A percentile compares a stretch with the other conserved stretches of the same genome.
Conservation (phyloP, 495 filamentous ascomycete species). For the Achaetomiella virescens region DNA sequence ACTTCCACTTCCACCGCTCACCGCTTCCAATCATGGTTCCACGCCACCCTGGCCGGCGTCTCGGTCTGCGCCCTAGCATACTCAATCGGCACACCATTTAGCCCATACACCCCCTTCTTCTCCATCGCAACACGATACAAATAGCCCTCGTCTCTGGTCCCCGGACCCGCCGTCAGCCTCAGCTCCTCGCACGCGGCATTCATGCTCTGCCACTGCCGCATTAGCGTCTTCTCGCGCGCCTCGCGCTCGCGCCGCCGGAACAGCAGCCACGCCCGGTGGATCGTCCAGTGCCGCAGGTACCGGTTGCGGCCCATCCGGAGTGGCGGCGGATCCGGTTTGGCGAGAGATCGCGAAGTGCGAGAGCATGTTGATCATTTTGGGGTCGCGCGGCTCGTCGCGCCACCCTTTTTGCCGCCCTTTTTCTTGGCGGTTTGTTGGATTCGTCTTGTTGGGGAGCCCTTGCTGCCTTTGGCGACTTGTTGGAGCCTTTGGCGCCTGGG, state of each 20-base stretch:
- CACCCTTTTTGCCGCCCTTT: slow-evolving; percentile 22
- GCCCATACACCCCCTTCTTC: slow-evolving; percentile 69
- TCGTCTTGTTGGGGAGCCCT: background rate
- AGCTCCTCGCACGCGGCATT: slow-evolving; percentile 73
- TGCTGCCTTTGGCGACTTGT: slow-evolving; percentile 1
- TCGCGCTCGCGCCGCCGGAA: slow-evolving; percentile 58
- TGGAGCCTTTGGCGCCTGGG: slow-evolving; percentile 1
- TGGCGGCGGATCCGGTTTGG: slow-evolving; percentile 50
- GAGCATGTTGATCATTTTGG: slow-evolving; percentile 30
- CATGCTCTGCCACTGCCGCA: slow-evolving; percentile 74
- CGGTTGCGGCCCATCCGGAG: slow-evolving; percentile 82
- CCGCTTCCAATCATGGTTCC: slow-evolving; percentile 68
- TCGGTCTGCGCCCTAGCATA: slow-evolving; percentile 81
- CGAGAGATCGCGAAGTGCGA: slow-evolving; percentile 23
- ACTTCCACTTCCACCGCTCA: slow-evolving; percentile 4
- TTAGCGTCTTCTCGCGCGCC: slow-evolving; percentile 54
- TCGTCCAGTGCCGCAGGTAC: slow-evolving; percentile 94
- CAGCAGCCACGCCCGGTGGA: slow-evolving; percentile 89
- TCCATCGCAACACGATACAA: slow-evolving; percentile 79
- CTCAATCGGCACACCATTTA: slow-evolving; percentile 70
- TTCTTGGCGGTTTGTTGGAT: background rate
- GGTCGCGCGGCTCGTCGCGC: slow-evolving; percentile 16
- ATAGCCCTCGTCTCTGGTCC: slow-evolving; percentile 59
- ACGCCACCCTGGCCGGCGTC: slow-evolving; percentile 61
- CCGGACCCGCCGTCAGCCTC: slow-evolving; percentile 56